phyloP scores from a whole-genome alignment of 768 basidiomycete species.

The Suillus brevipes region DNA sequence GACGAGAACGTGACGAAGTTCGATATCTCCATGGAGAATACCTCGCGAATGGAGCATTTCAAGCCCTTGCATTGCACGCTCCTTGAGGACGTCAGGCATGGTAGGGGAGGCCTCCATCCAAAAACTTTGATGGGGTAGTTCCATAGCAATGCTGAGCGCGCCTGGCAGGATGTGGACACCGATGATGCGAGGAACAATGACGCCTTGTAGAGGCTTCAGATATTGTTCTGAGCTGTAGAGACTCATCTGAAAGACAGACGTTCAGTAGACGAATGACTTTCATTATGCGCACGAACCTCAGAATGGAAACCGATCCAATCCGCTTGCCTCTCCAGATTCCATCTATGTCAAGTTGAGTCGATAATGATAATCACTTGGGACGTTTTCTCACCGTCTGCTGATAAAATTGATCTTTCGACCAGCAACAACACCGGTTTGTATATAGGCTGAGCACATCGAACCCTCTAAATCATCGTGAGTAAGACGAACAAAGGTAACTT shows the following conservation, averaged over 20 bases:
- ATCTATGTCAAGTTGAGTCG: slow-evolving; percentile 21
- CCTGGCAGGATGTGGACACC: slow-evolving; percentile 43
- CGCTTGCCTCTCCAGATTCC: slow-evolving; percentile 31
- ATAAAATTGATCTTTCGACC: slow-evolving; percentile 33
- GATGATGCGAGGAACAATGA: slow-evolving; percentile 53
- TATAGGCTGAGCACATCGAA: slow-evolving; percentile 37
- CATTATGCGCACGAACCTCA: slow-evolving; percentile 32
- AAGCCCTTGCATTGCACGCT: slow-evolving; percentile 51
- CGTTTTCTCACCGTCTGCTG: slow-evolving; percentile 36
- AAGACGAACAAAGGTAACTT: background rate
- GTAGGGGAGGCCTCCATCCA: slow-evolving; percentile 61
- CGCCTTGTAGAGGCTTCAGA: slow-evolving; percentile 53
- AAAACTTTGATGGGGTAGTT: slow-evolving; percentile 55
- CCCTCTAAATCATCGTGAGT: slow-evolving; percentile 30
- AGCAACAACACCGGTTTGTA: slow-evolving; percentile 35
- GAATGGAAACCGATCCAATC: slow-evolving; percentile 42
- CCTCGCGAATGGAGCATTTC: slow-evolving; percentile 47
- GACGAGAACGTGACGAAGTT: slow-evolving; percentile 54
- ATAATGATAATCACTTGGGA: background rate
- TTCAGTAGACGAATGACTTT: slow-evolving; percentile 3
- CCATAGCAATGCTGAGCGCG: slow-evolving; percentile 46
- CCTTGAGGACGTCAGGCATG: slow-evolving; percentile 58
- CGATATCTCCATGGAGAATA: slow-evolving; percentile 49
- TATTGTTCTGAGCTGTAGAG: slow-evolving; percentile 48
- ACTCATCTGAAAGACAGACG: slow-evolving; percentile 41